These are phyloP conservation scores for Zygoascus tannicola DNA, from an alignment of 805 yeast species.

Conservation along the genomic window DNA sequence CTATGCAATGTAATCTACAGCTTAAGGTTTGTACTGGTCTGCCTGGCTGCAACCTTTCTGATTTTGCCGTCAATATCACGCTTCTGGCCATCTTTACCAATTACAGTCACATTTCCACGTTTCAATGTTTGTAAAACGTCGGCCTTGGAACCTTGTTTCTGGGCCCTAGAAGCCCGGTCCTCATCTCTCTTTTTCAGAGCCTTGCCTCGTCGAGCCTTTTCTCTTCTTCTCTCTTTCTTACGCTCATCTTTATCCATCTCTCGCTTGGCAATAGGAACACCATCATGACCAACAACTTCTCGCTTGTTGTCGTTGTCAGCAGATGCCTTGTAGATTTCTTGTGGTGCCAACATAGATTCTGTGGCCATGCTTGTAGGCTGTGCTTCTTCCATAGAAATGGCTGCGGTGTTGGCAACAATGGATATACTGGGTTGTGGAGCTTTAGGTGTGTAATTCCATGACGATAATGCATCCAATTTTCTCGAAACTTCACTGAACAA, in stretches of 20 bases:
- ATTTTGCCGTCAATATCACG: constrained; percentile 63
- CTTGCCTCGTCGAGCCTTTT: constrained; percentile 69
- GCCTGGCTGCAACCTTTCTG: constrained; percentile 34
- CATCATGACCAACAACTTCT: constrained; percentile 60
- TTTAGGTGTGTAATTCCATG: constrained; percentile 92
- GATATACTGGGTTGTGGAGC: constrained; percentile 74
- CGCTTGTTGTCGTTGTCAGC: constrained; percentile 28
- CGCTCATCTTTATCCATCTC: constrained; percentile 80
- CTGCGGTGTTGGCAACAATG: constrained; percentile 71
- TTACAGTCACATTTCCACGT: constrained; percentile 69
- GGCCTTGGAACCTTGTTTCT: constrained; percentile 47
- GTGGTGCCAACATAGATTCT: constrained; percentile 82
- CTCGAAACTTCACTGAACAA: constrained; percentile 54
- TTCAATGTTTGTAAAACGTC: constrained; percentile 62
- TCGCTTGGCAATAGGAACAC: constrained; percentile 68
- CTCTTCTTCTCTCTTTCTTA: constrained; percentile 76
- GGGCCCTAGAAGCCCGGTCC: constrained; percentile 27
- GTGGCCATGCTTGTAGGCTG: constrained; percentile 79
- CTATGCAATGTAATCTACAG: constrained; percentile 16
- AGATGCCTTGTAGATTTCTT: constrained; percentile 62
- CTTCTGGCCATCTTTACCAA: constrained; percentile 66
- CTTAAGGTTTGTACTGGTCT: constrained; percentile 23
- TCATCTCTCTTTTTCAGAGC: constrained; percentile 31
- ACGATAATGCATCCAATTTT: constrained; percentile 77
- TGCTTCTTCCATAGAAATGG: constrained; percentile 90